These are phyloP conservation scores for Pseudotulostoma volvatum DNA, from an alignment of 495 filamentous ascomycete species.

Conservation along the genomic window DNA sequence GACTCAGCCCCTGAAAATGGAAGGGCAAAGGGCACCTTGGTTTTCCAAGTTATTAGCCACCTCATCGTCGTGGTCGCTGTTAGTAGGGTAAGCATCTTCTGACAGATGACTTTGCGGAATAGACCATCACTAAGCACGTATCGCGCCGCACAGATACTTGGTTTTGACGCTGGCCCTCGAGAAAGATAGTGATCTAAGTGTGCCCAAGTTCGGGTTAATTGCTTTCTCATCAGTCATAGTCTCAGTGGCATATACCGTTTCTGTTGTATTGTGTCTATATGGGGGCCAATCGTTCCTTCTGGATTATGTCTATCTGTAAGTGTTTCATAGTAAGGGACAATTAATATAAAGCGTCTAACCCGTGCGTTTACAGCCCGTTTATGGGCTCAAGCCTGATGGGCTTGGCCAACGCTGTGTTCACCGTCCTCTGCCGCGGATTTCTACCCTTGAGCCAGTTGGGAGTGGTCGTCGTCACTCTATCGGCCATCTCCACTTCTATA, in stretches of 20 bases:
- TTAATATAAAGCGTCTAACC: neutral
- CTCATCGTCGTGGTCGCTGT: constrained; percentile 10
- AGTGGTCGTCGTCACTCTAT: constrained; percentile 12
- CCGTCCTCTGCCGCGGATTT: constrained; percentile 15
- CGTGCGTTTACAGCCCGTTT: constrained; percentile 12
- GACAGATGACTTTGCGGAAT: neutral
- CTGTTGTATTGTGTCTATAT: constrained; percentile 12
- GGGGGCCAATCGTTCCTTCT: constrained; percentile 14
- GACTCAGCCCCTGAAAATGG: neutral
- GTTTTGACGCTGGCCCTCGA: constrained; percentile 17
- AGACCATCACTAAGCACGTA: too few species aligned
- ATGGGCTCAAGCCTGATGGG: constrained; percentile 15
- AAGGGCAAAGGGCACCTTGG: neutral
- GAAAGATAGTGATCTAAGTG: too few species aligned
- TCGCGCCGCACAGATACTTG: constrained; percentile 14
- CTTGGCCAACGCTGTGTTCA: constrained; percentile 19
- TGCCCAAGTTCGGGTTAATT: constrained; percentile 6
- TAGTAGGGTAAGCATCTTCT: constrained; percentile 11
- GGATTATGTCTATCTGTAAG: constrained; percentile 16
- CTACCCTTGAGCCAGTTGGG: constrained; percentile 12
- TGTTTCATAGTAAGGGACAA: neutral
- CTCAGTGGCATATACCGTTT: constrained; percentile 11
- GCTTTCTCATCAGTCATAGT: constrained; percentile 14
- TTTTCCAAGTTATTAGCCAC: constrained; percentile 8
- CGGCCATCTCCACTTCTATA: constrained; percentile 11